Base-by-base conservation (phyloP, 306 rosid genomes). In the Arachis hypogaea region DNA sequence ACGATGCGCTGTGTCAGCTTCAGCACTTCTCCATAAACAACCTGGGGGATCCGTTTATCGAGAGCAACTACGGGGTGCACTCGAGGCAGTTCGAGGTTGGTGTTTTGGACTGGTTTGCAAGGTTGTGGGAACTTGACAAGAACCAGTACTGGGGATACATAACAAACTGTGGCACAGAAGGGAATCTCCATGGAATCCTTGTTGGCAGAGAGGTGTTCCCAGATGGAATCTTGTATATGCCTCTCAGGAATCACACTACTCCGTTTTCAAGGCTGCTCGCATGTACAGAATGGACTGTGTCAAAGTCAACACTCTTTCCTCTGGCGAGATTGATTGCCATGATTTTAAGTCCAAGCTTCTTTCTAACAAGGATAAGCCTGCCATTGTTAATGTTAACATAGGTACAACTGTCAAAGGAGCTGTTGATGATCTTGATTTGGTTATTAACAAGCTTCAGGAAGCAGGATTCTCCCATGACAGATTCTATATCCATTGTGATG, bases 121-220 rank as follows among this genome's bases (percentile, higher is more conserved):
- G 91, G 3, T 72, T 95, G 12, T 95, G 99, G 99, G 99, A 95
- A 76, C 77, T 95, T 14, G 98, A 92, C 78, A 95, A 88, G 77
- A 73, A 72, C 33, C 96, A 95, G 72, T 95, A 95, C 77, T 95
- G 99, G 99, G 99, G 99, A 6, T 95, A 95, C 81, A 92, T 95
- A 62, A 92, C 99, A 29, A 92, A 95, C 84, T 92, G 99, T 43
- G 99, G 99, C 47, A 95, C 99, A 2, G 99, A 95, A 82, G 99
- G 99, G 43, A 95, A 95, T 80, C 94, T 95, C 52, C 99, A 95
- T 73, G 99, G 99, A 61, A 72, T 85, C 61, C 65, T 85, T 29
- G 78, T 84, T 66, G 87, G 87, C 81, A 85, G 88, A 68, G 88
- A 85, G 72, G 84, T 85, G 46, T 76, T 81, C 7, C 88, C 88